Evolutionary conservation across 2,329 filamentous ascomycete species (phyloP).

Genomic region (Aureobasidium namibiae): DNA sequence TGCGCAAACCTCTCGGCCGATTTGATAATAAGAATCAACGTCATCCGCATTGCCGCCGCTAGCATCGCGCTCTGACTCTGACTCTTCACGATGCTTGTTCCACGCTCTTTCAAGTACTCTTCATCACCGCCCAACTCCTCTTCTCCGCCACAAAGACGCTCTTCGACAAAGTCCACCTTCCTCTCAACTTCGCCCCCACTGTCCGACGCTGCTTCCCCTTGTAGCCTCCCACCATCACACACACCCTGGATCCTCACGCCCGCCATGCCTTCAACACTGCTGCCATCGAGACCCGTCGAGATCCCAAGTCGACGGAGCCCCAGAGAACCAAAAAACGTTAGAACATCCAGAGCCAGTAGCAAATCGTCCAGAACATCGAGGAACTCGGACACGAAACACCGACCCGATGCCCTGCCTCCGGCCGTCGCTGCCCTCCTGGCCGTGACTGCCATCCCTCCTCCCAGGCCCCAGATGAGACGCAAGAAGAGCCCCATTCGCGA

Average conservation of each 20-base stretch:
- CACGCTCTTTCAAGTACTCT: constrained; percentile 37
- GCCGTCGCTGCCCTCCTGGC: constrained; percentile 51
- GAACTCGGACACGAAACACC: constrained; percentile 24
- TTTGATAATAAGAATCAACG: constrained; percentile 12
- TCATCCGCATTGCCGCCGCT: constrained; percentile 12
- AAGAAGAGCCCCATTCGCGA: constrained; percentile 31
- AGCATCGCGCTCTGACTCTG: constrained; percentile 5
- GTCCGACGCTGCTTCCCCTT: not conserved
- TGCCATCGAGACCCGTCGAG: constrained; percentile 33
- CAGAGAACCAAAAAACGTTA: constrained; percentile 22
- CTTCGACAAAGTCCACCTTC: not conserved
- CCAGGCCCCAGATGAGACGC: constrained; percentile 32
- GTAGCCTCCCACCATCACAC: not conserved
- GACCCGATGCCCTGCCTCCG: constrained; percentile 41
- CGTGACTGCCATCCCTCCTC: constrained; percentile 51
- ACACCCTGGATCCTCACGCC: not conserved
- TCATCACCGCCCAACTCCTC: constrained; percentile 24
- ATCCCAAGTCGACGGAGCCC: constrained; percentile 28
- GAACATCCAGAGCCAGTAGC: constrained; percentile 25
- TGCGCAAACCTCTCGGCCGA: constrained; percentile 7
- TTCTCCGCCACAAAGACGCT: not conserved
- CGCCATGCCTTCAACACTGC: constrained; percentile 3
- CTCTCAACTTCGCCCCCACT: not conserved
- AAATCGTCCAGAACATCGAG: constrained; percentile 19
- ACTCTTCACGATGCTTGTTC: constrained; percentile 33